A percentile compares a stretch with the other conserved stretches of the same genome.
These are phyloP conservation scores for Wickerhamomyces mucosus DNA, from an alignment of 805 yeast genomes.

Conservation along the genomic window DNA sequence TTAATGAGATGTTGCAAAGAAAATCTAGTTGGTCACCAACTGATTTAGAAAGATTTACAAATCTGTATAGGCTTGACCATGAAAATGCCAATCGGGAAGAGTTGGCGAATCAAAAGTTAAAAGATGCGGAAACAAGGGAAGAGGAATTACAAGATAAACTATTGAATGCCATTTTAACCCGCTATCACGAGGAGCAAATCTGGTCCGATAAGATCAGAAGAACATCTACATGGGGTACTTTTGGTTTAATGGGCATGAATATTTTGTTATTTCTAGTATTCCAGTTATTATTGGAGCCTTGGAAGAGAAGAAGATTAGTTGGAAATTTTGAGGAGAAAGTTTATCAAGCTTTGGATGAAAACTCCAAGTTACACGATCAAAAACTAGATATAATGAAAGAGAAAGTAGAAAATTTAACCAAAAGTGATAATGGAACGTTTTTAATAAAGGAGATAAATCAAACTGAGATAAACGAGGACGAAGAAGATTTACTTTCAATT, in stretches of 20 bases:
- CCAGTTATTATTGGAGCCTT: slow-evolving; percentile 86
- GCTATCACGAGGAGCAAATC: slow-evolving; percentile 94
- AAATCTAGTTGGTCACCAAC: slow-evolving; percentile 71
- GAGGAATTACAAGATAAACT: slow-evolving; percentile 63
- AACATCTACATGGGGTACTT: slow-evolving; percentile 96
- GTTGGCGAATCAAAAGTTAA: slow-evolving; percentile 37
- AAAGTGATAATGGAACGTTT: slow-evolving; percentile 11
- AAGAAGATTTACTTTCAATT: slow-evolving; percentile 5
- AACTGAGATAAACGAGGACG: slow-evolving; percentile 14
- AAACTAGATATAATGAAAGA: slow-evolving; percentile 20
- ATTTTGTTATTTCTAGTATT: slow-evolving; percentile 68
- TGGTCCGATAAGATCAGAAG: slow-evolving; percentile 96
- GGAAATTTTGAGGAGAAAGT: slow-evolving; percentile 79
- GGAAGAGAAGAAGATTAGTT: slow-evolving; percentile 79
- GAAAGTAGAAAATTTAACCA: slow-evolving; percentile 16
- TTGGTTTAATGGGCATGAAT: slow-evolving; percentile 82
- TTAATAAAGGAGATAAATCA: slow-evolving; percentile 11
- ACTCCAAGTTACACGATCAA: slow-evolving; percentile 20
- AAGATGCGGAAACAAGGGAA: slow-evolving; percentile 46
- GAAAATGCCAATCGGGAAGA: slow-evolving; percentile 53
- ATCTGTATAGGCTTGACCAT: slow-evolving; percentile 74
- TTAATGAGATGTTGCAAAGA: slow-evolving; percentile 79
- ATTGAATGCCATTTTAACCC: slow-evolving; percentile 67
- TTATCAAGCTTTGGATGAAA: slow-evolving; percentile 37
- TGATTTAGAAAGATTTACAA: slow-evolving; percentile 82